Evolutionary conservation across 2,329 filamentous ascomycete genomes (phyloP), one percentile per base, ranked within the genome.

Genomic region (Sarocladium brachiariae): DNA sequence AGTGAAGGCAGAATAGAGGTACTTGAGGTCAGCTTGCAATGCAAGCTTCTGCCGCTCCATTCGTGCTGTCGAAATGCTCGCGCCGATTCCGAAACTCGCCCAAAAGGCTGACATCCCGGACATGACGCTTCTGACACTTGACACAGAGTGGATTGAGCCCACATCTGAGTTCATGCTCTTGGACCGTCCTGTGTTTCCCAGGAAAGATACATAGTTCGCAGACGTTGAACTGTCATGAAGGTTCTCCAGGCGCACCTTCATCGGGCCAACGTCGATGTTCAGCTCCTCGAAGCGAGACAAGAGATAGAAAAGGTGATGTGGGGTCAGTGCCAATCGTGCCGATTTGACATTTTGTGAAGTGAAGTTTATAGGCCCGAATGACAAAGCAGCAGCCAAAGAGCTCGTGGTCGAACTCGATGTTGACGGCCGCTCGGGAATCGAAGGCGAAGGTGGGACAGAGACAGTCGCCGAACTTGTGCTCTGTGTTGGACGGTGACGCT

Each of bases 1-100:
- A 62, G 93, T 99, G 65, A 97, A 99, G 52, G 93, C 89, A 37
- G 93, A 97, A 71, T 96, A 99, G 30, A 99, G 76, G 66, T 99
- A 97, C 67, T 92, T 96, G 58, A 96, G 73, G 65, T 99, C 93
- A 52, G 86, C 82, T 63, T 93, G 84, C 51, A 93, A 70, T 39
- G 89, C 86, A 52, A 85, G 86, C 68, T 95, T 95, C 65, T 93
- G 89, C 64, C 89, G 90, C 68, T 96, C 93, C 31, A 84, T 88
- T 64, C 91, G 88, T 56, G 89, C 86, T 47, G 82, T 81, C 37
- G 87, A 84, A 60, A 89, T 89, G 67, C 85, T 87, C 39, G 87
- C 84, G 53, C 84, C 84, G 24, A 96, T 80, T 21, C 91, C 87
- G 57, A 97, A 84, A 61, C 85, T 90, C 19, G 89, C 86, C 92